Conservation (phyloP, 2,329 filamentous ascomycete species). For the Cryphonectria radicalis region DNA sequence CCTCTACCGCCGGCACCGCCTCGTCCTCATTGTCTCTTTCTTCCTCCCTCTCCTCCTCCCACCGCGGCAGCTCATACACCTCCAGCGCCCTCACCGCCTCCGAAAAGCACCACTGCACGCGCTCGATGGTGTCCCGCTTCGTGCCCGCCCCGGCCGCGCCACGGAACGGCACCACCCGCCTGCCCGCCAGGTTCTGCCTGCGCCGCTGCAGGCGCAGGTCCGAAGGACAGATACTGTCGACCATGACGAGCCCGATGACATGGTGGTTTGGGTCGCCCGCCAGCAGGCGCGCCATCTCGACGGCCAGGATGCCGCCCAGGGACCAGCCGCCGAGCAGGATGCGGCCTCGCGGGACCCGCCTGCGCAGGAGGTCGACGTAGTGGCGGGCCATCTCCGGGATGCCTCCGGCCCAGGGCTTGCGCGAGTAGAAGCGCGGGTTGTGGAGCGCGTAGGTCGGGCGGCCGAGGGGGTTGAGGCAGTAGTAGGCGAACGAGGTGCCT, state of each 20-base stretch:
- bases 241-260: slow-evolving; percentile 55
- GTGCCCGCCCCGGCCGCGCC: slow-evolving; percentile 38
- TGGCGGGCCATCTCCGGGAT: slow-evolving; percentile 57
- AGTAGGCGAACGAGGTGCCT: slow-evolving; percentile 62
- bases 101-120: slow-evolving; percentile 45
- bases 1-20: not conserved
- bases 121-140: slow-evolving; percentile 35
- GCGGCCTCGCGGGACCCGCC: slow-evolving; percentile 42
- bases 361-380: slow-evolving; percentile 53
- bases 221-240: slow-evolving; percentile 52
- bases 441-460: slow-evolving; percentile 58
- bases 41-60: slow-evolving; percentile 30
- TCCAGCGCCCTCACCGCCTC: slow-evolving; percentile 47
- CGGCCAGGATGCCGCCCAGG: slow-evolving; percentile 55
- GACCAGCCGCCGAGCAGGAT: slow-evolving; percentile 65
- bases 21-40: not conserved
- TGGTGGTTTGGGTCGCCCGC: slow-evolving; percentile 41
- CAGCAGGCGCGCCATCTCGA: slow-evolving; percentile 54
- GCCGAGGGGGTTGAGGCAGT: slow-evolving; percentile 53
- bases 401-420: slow-evolving; percentile 54
- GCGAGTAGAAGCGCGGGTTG: slow-evolving; percentile 57
- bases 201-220: not conserved
- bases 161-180: slow-evolving; percentile 35
- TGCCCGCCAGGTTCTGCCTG: slow-evolving; percentile 25
- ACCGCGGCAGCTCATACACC: slow-evolving; percentile 47